These are phyloP conservation scores for Barnettozyma populi DNA, from an alignment of 805 yeast species.

Conservation along the genomic window DNA sequence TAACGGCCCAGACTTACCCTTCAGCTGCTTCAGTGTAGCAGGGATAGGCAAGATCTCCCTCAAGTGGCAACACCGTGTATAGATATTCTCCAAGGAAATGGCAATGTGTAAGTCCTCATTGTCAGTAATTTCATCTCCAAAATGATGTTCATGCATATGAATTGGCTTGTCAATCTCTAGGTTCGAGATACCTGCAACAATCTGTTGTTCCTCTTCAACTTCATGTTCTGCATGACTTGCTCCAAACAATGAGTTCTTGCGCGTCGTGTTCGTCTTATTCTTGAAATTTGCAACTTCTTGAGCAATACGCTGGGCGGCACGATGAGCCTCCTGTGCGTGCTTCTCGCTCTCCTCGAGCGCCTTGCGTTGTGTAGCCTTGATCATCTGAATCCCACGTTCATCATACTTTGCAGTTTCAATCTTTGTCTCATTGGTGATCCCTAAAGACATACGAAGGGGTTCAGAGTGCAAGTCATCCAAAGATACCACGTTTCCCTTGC, in stretches of 20 bases:
- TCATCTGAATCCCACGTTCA: slow-evolving; percentile 44
- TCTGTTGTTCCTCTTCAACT: slow-evolving; percentile 21
- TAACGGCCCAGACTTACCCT: slow-evolving; percentile 71
- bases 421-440: slow-evolving; percentile 49
- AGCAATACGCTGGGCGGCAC: slow-evolving; percentile 65
- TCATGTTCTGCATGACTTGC: slow-evolving; percentile 17
- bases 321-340: slow-evolving; percentile 74
- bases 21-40: slow-evolving; percentile 76
- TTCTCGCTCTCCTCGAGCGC: slow-evolving; percentile 57
- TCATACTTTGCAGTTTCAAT: slow-evolving; percentile 18
- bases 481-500: slow-evolving; percentile 67
- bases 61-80: slow-evolving; percentile 89
- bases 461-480: slow-evolving; percentile 60
- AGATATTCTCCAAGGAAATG: slow-evolving; percentile 54
- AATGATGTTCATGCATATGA: slow-evolving; percentile 53
- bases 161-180: slow-evolving; percentile 70
- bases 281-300: slow-evolving; percentile 52
- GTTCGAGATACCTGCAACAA: slow-evolving; percentile 18
- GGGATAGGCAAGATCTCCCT: slow-evolving; percentile 91
- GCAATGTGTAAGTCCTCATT: slow-evolving; percentile 21
- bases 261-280: slow-evolving; percentile 10
- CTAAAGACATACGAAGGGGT: slow-evolving; percentile 60
- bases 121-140: slow-evolving; percentile 29
- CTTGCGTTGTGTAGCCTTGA: slow-evolving; percentile 51
- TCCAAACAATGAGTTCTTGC: slow-evolving; percentile 1